These are phyloP conservation scores for Globisporangium barbulae DNA, from an alignment of 352 stramenopile genomes.

Conservation along the genomic window DNA sequence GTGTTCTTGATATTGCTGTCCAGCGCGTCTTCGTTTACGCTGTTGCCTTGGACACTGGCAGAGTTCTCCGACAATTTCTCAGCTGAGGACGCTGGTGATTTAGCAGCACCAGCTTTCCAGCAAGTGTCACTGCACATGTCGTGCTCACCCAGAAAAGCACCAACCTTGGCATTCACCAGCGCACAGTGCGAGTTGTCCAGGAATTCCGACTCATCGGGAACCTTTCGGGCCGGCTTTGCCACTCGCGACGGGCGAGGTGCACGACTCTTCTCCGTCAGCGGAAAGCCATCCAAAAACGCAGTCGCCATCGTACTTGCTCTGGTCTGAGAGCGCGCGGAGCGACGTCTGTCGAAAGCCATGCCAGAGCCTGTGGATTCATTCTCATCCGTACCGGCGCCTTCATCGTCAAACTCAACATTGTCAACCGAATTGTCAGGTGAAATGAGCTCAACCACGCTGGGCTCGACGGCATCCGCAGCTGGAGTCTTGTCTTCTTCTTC, in stretches of 20 bases:
- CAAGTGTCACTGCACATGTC: slow-evolving; percentile 38
- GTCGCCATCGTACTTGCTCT: slow-evolving; percentile 53
- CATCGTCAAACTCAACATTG: slow-evolving; percentile 4
- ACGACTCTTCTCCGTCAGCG: slow-evolving; percentile 20
- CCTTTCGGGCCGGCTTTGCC: slow-evolving; percentile 23
- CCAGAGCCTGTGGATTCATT: slow-evolving; percentile 12
- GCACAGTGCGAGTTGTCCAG: slow-evolving; percentile 55
- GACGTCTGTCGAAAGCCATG: slow-evolving; percentile 37
- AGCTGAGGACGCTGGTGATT: not conserved
- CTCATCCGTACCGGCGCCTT: slow-evolving; percentile 1
- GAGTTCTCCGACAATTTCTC: not conserved
- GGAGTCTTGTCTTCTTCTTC: not conserved
- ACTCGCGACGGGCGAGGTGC: slow-evolving; percentile 22
- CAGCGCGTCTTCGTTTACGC: slow-evolving; percentile 1
- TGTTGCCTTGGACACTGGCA: not conserved
- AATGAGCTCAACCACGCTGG: not conserved
- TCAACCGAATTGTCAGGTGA: not conserved
- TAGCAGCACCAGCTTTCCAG: slow-evolving; percentile 26
- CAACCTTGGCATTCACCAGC: slow-evolving; percentile 40
- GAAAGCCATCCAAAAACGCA: slow-evolving; percentile 40
- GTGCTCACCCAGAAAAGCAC: slow-evolving; percentile 29
- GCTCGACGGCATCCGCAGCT: not conserved
- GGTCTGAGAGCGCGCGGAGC: slow-evolving; percentile 55
- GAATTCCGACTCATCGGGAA: slow-evolving; percentile 58
- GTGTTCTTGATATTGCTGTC: slow-evolving; percentile 11